A percentile compares a stretch with the other conserved stretches of the same genome.
These are phyloP conservation scores for Leccinum cinnamomeum DNA, from an alignment of 1,284 basidiomycete genomes.

Conservation along the genomic window DNA sequence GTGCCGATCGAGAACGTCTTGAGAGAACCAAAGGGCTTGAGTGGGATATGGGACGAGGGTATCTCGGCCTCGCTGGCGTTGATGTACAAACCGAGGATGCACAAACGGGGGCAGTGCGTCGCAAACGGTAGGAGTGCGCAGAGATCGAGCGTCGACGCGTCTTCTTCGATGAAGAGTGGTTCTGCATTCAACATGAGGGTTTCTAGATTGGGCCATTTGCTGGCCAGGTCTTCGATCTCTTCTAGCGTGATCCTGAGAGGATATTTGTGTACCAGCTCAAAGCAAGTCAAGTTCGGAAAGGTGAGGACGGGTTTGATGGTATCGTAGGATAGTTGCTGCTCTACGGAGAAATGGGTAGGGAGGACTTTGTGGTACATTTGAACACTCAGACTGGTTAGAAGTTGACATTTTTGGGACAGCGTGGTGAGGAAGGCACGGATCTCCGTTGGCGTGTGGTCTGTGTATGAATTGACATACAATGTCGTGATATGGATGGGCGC, in stretches of 20 bases:
- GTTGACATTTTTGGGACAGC: slow-evolving; percentile 47
- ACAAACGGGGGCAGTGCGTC: slow-evolving; percentile 50
- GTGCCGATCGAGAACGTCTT: slow-evolving; percentile 47
- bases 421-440: slow-evolving; percentile 45
- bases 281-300: slow-evolving; percentile 44
- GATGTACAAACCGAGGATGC: slow-evolving; percentile 53
- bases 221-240: slow-evolving; percentile 51
- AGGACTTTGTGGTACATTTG: slow-evolving; percentile 33
- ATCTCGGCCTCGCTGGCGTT: slow-evolving; percentile 24
- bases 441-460: slow-evolving; percentile 40
- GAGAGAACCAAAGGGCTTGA: slow-evolving; percentile 41
- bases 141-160: slow-evolving; percentile 45
- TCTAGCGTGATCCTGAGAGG: slow-evolving; percentile 48
- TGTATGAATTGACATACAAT: slow-evolving; percentile 51
- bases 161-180: slow-evolving; percentile 41
- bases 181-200: slow-evolving; percentile 50
- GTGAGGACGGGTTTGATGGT: slow-evolving; percentile 51
- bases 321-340: slow-evolving; percentile 43
- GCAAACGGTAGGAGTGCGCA: slow-evolving; percentile 53
- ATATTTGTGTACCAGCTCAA: slow-evolving; percentile 54
- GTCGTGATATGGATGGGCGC: slow-evolving; percentile 49
- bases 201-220: slow-evolving; percentile 50
- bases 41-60: slow-evolving; percentile 34
- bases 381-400: slow-evolving; percentile 45
- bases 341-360: slow-evolving; percentile 21